These are phyloP conservation scores for Amanita thiersii DNA, from an alignment of 768 basidiomycete species.

Conservation along the genomic window DNA sequence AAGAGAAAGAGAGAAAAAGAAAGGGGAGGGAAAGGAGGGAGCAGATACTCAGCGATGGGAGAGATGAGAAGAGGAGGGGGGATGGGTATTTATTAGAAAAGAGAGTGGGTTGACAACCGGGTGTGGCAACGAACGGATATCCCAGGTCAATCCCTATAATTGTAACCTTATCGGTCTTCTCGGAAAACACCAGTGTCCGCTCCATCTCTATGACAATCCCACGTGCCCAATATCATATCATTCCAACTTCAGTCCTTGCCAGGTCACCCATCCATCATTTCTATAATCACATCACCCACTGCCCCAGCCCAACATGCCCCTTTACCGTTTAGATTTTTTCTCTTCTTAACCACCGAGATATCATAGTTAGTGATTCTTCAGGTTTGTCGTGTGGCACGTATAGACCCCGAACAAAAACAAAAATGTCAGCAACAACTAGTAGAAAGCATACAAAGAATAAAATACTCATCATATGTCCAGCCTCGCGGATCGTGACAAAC, in stretches of 20 bases:
- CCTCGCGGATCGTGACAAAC: slow-evolving; percentile 30
- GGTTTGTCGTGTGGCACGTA: slow-evolving; percentile 68
- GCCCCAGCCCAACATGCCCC: slow-evolving; percentile 1
- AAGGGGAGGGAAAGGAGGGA: slow-evolving; percentile 19
- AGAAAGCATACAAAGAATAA: slow-evolving; percentile 6
- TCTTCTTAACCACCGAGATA: slow-evolving; percentile 53
- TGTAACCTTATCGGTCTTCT: too few relatives aligned
- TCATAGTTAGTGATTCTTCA: slow-evolving; percentile 51
- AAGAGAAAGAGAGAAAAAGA: slow-evolving; percentile 20
- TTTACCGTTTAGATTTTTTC: slow-evolving; percentile 24
- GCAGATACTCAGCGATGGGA: slow-evolving; percentile 18
- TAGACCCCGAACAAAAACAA: slow-evolving; percentile 13
- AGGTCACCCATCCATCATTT: too few relatives aligned
- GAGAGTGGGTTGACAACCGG: too few relatives aligned
- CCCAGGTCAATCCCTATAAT: too few relatives aligned
- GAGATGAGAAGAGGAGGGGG: too few relatives aligned
- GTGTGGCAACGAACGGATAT: too few relatives aligned
- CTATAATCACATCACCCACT: too few relatives aligned
- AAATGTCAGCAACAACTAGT: slow-evolving; percentile 11
- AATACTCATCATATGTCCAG: slow-evolving; percentile 52
- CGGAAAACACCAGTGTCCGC: too few relatives aligned
- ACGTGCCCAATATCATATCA: too few relatives aligned
- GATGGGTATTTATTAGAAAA: slow-evolving; percentile 26
- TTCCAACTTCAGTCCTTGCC: too few relatives aligned
- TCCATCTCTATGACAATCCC: not conserved